Conservation (phyloP, 2,329 filamentous ascomycete genomes). For the Xylariaceae sp. region DNA sequence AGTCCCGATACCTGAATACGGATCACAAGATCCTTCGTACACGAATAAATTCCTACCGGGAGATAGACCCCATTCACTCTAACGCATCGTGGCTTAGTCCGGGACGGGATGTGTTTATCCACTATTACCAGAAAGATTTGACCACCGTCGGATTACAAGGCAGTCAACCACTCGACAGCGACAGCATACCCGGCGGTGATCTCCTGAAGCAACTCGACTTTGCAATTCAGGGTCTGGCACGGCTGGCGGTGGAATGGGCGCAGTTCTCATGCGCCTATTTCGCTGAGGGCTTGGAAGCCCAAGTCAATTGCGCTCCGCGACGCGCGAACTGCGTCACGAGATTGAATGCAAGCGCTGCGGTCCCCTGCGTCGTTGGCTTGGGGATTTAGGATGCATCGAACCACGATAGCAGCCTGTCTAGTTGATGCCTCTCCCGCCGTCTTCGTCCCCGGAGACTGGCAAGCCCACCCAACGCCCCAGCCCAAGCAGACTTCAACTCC, state of each 20-base stretch:
- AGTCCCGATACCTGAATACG: too few relatives aligned
- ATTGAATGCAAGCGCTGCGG: not conserved
- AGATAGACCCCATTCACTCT: too few relatives aligned
- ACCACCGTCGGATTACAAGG: too few relatives aligned
- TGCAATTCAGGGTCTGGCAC: not conserved
- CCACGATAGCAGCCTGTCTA: not conserved
- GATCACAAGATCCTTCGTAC: too few relatives aligned
- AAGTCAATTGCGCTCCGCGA: not conserved
- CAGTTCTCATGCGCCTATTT: not conserved
- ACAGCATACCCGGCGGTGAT: too few relatives aligned
- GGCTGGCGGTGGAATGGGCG: not conserved
- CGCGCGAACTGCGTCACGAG: not conserved
- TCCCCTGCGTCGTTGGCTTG: not conserved
- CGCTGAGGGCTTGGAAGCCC: not conserved
- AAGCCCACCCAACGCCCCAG: not conserved
- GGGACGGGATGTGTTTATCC: too few relatives aligned
- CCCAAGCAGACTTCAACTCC: not conserved
- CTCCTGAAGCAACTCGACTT: not conserved
- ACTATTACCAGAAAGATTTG: too few relatives aligned
- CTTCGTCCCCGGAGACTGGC: not conserved
- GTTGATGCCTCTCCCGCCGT: not conserved
- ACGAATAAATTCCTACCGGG: too few relatives aligned
- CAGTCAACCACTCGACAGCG: too few relatives aligned
- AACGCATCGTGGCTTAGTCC: too few relatives aligned
- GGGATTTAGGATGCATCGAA: not conserved